Base-by-base conservation (phyloP, 2,329 filamentous ascomycete genomes). In the Lecanoromycetidae sp. region DNA sequence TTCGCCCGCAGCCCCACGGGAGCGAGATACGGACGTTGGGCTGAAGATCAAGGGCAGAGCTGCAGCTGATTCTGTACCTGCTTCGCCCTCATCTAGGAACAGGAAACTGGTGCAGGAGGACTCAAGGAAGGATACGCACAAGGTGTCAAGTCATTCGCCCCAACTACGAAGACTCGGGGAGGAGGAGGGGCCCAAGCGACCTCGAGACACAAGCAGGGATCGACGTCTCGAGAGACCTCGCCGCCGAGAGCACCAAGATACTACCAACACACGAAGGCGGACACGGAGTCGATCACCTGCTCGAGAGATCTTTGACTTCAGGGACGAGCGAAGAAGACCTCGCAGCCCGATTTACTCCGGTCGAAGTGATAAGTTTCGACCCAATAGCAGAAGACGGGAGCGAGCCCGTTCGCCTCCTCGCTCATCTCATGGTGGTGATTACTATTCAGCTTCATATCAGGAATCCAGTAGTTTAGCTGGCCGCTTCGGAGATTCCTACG, bases 251-350 rank as follows among this genome's bases (percentile, higher is more conserved):
- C 42, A 38, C 7, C 34, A 56, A 44, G 59, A 57, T 48, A 56
- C 56, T 25, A 57, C 60, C 46, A 56, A 56, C 26, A 66, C 66
- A 58, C 60, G 64, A 41, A 63, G 62, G 54, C 61, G 65, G 51
- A 68, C 61, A 46, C 61, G 63, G 47, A 67, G 64, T 52, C 63
- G 63, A 46, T 68, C 66, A 25, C 63, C 56, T 44, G 43, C 62
- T 36, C 57, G 56, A 38, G 55, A 54, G 30, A 57, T 56, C 45
- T 58, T 52, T 20, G 57, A 57, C 39, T 58, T 58, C 27, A 56
- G 57, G 40, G 54, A 57, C 33, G 61, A 60, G 30, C 56, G 58
- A 30, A 57, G 60, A 49, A 58, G 61, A 50, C 63, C 60, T 54
- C 63, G 62, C 44, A 63, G 63, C 54, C 61, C 65, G 46, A 63